Evolutionary conservation across 345 rosid species (phyloP), one percentile per base, ranked within the genome.

Genomic region (Pugionium cornutum): DNA sequence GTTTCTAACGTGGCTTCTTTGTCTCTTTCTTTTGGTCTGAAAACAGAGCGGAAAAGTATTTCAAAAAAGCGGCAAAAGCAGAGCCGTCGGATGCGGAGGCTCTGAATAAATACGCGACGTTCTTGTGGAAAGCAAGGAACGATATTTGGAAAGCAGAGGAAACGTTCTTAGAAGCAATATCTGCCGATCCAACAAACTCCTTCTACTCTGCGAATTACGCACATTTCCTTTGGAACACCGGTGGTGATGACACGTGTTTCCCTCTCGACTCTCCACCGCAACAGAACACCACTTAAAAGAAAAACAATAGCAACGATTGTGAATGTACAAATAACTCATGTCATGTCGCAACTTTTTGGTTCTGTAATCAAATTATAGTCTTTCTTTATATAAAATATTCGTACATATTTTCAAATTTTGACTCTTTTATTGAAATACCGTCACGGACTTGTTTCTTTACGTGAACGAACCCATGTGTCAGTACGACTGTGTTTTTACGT

Each of bases 81-180:
- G 88, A 85, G 64, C 83, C 86, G 52, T 77, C 75, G 2, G 97
- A 94, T 31, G 95, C 95, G 0, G 99, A 94, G 75, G 90, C 96
- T 0, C 66, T 77, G 41, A 86, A 72, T 78, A 94, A 90, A 67
- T 94, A 90, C 53, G 99, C 99, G 4, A 77, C 54, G 65, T 94
- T 94, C 70, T 58, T 94, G 6, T 94, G 99, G 99, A 80, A 67
- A 68, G 95, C 71, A 39, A 84, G 76, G 60, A 81, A 84, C 11
- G 96, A 94, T 49, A 73, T 88, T 7, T 90, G 95, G 95, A 92
- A 84, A 42, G 99, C 99, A 1, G 97, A 90, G 60, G 99, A 94
- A 76, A 84, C 89, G 0, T 94, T 67, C 75, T 68, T 88, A 70
- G 91, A 83, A 78, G 99, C 99, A 53, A 94, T 88, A 40, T 68